phyloP scores from a whole-genome alignment of 495 filamentous ascomycete species.

The Letharia lupina region DNA sequence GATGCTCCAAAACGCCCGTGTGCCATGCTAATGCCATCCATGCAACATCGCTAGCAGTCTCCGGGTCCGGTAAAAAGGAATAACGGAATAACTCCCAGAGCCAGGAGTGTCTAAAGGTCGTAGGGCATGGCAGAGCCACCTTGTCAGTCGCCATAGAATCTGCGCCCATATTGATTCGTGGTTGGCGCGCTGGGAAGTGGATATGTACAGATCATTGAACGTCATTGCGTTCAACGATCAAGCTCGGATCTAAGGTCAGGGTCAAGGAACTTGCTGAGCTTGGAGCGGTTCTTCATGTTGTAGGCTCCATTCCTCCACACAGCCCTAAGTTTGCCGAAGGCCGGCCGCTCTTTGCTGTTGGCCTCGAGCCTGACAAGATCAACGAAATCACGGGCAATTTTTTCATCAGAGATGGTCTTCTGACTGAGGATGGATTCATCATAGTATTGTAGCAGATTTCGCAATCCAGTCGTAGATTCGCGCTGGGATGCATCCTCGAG shows the following conservation, averaged over 20 bases:
- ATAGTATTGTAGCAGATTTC: constrained; percentile 52
- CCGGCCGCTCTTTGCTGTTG: constrained; percentile 31
- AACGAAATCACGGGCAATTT: constrained; percentile 46
- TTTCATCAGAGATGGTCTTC: constrained; percentile 38
- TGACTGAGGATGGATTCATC: constrained; percentile 44
- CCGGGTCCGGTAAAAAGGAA: constrained; percentile 1
- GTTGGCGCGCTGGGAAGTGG: not conserved
- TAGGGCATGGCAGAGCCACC: not conserved
- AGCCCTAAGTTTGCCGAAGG: constrained; percentile 42
- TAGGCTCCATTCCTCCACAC: constrained; percentile 47
- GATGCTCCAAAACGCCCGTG: constrained; percentile 15
- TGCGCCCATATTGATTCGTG: not conserved
- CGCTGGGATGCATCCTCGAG: constrained; percentile 52
- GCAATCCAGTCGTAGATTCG: constrained; percentile 43
- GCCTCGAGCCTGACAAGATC: constrained; percentile 41
- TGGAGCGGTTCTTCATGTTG: constrained; percentile 49
- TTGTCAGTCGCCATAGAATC: not conserved
- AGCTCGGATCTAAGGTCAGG: constrained; percentile 24
- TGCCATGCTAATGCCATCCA: constrained; percentile 17
- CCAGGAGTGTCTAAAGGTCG: not conserved
- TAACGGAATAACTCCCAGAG: not conserved
- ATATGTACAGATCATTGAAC: constrained; percentile 4
- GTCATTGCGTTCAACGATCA: constrained; percentile 17
- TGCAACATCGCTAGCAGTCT: constrained; percentile 5
- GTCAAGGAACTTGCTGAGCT: constrained; percentile 28